phyloP scores from a whole-genome alignment of 352 stramenopile genomes.

The Pythium utonaiense region DNA sequence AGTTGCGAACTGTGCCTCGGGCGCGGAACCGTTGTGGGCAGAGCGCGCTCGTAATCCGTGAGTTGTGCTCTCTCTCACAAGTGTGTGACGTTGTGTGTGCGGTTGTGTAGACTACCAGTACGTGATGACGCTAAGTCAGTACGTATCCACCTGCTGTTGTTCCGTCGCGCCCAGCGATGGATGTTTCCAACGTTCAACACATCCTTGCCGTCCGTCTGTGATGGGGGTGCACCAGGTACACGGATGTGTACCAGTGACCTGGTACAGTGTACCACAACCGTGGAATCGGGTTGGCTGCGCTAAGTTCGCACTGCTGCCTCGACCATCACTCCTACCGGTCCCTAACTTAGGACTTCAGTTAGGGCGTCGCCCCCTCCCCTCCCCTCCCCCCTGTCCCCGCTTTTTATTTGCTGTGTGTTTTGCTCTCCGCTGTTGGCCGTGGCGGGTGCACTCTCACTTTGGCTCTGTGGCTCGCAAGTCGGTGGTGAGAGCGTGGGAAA shows the following conservation, averaged over 20 bases:
- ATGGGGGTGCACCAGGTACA: slow-evolving; percentile 13
- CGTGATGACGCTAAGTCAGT: slow-evolving; percentile 15
- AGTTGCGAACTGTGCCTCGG: slow-evolving; percentile 15
- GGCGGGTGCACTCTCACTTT: slow-evolving; percentile 29
- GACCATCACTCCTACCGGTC: slow-evolving; percentile 22
- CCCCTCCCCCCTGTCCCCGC: neutral
- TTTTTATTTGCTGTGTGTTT: neutral
- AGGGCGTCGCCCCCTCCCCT: neutral
- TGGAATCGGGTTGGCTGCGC: neutral
- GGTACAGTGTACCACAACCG: slow-evolving; percentile 3
- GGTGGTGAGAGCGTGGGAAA: slow-evolving; percentile 7
- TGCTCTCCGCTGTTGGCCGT: neutral
- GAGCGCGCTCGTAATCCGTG: neutral
- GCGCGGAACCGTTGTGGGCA: slow-evolving; percentile 11
- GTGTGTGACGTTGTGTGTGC: neutral
- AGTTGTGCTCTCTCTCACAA: slow-evolving; percentile 1
- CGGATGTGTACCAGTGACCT: neutral
- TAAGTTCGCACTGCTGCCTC: slow-evolving; percentile 20
- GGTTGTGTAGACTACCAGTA: neutral
- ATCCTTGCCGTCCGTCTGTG: neutral
- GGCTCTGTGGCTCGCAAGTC: slow-evolving; percentile 21
- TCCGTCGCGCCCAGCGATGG: neutral
- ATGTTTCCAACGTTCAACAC: neutral
- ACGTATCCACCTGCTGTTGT: slow-evolving; percentile 7
- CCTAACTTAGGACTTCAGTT: too few species aligned